Evolutionary conservation across 2,329 filamentous ascomycete species (phyloP).

Genomic region (Xylariaceae sp.): DNA sequence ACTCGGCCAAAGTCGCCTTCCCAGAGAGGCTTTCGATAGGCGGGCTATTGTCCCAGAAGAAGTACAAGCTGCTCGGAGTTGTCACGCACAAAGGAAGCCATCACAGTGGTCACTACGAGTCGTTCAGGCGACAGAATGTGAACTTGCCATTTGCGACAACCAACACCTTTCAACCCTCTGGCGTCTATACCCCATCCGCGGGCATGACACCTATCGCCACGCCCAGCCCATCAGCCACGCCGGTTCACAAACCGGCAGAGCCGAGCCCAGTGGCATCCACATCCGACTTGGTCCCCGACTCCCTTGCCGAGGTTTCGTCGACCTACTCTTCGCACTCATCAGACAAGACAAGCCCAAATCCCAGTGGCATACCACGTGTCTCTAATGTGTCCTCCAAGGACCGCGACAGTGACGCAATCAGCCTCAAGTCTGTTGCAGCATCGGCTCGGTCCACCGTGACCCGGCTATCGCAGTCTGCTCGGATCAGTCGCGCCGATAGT

Average conservation of each 20-base stretch:
- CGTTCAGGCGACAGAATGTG: constrained; percentile 80
- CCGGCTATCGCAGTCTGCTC: constrained; percentile 38
- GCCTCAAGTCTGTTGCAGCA: constrained; percentile 51
- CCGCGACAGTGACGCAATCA: constrained; percentile 45
- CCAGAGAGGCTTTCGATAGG: constrained; percentile 82
- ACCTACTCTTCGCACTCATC: constrained; percentile 32
- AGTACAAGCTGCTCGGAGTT: constrained; percentile 78
- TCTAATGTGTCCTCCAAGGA: constrained; percentile 24
- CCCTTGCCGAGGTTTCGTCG: constrained; percentile 33
- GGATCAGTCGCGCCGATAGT: constrained; percentile 29
- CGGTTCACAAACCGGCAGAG: constrained; percentile 31
- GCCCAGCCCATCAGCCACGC: constrained; percentile 42
- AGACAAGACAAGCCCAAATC: constrained; percentile 18
- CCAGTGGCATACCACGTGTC: constrained; percentile 15
- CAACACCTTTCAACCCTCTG: constrained; percentile 69
- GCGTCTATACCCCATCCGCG: constrained; percentile 62
- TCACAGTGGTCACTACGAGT: constrained; percentile 95
- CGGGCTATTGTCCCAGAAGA: constrained; percentile 68
- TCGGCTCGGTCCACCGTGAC: constrained; percentile 52
- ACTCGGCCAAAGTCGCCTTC: constrained; percentile 88
- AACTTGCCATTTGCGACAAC: constrained; percentile 77
- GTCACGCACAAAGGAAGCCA: constrained; percentile 95
- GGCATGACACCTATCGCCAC: constrained; percentile 40
- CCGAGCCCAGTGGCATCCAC: constrained; percentile 42
- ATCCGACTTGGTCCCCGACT: constrained; percentile 41